Evolutionary conservation across 176 grass and related monocot genomes (phyloP).

Genomic region (Avena atlantica): DNA sequence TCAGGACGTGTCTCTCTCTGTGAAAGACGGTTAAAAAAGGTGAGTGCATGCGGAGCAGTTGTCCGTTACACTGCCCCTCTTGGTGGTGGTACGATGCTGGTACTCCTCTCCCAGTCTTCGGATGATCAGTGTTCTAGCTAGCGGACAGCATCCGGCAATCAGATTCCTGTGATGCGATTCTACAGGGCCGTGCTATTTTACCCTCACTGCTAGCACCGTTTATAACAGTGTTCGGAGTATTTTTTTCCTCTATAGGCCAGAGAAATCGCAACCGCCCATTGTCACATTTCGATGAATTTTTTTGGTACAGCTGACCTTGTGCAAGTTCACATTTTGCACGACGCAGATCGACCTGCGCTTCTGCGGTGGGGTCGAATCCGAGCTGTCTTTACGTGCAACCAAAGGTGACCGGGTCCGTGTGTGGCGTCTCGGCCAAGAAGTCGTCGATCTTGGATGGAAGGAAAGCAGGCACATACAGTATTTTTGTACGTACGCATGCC

Average conservation of each 20-base stretch:
- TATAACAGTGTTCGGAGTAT: too few relatives aligned
- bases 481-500: not conserved
- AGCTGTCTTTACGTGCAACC: conserved; percentile 30
- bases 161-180: not conserved
- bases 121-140: not conserved
- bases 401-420: not conserved
- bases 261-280: too few relatives aligned
- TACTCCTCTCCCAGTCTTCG: too few relatives aligned
- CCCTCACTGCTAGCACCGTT: too few relatives aligned
- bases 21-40: conserved; percentile 39
- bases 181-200: not conserved
- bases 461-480: not conserved
- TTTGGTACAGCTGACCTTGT: not conserved
- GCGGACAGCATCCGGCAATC: not conserved
- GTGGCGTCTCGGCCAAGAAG: not conserved
- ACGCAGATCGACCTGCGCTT: not conserved
- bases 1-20: conserved; percentile 22
- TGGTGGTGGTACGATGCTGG: not conserved
- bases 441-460: not conserved
- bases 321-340: conserved; percentile 1
- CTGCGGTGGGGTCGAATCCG: not conserved
- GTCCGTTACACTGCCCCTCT: not conserved
- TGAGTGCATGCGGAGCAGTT: not conserved
- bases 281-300: too few relatives aligned
- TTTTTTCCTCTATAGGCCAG: too few relatives aligned